These are phyloP conservation scores for Ophiosphaerella narmari DNA, from an alignment of 2,329 filamentous ascomycete species.

Conservation along the genomic window DNA sequence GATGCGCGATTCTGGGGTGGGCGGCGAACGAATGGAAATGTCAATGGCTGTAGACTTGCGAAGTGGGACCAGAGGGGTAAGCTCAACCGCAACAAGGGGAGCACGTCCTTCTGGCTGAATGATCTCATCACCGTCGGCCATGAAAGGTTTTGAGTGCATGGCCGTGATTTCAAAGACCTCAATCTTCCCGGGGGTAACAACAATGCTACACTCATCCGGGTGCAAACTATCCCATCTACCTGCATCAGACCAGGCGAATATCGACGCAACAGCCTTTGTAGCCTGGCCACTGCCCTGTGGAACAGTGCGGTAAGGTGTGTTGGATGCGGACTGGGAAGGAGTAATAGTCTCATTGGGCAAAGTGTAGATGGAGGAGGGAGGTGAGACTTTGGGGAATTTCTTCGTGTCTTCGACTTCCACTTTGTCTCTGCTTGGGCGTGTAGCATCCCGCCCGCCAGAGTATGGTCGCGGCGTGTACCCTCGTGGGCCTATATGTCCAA, in stretches of 20 bases:
- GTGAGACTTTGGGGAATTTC: slow-evolving; percentile 51
- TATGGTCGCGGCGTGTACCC: slow-evolving; percentile 18
- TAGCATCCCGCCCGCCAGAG: slow-evolving; percentile 14
- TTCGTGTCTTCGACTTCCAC: slow-evolving; percentile 26
- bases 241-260: slow-evolving; percentile 65
- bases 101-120: slow-evolving; percentile 44
- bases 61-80: slow-evolving; percentile 89
- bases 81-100: slow-evolving; percentile 72
- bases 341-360: slow-evolving; percentile 62
- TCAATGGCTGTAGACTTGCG: slow-evolving; percentile 90
- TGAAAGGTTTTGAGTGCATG: slow-evolving; percentile 50
- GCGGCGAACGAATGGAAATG: slow-evolving; percentile 88
- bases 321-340: slow-evolving; percentile 82
- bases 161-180: slow-evolving; percentile 64
- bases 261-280: slow-evolving; percentile 61
- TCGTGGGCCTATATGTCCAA: slow-evolving; percentile 24
- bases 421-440: slow-evolving; percentile 14
- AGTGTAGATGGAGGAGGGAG: slow-evolving; percentile 46
- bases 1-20: slow-evolving; percentile 73
- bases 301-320: slow-evolving; percentile 67
- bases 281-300: slow-evolving; percentile 56
- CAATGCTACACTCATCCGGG: slow-evolving; percentile 65
- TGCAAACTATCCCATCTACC: slow-evolving; percentile 66
- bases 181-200: slow-evolving; percentile 67
- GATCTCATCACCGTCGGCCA: slow-evolving; percentile 48